Conservation (phyloP, 208 protist genomes). For the Trichomonas tenax region DNA sequence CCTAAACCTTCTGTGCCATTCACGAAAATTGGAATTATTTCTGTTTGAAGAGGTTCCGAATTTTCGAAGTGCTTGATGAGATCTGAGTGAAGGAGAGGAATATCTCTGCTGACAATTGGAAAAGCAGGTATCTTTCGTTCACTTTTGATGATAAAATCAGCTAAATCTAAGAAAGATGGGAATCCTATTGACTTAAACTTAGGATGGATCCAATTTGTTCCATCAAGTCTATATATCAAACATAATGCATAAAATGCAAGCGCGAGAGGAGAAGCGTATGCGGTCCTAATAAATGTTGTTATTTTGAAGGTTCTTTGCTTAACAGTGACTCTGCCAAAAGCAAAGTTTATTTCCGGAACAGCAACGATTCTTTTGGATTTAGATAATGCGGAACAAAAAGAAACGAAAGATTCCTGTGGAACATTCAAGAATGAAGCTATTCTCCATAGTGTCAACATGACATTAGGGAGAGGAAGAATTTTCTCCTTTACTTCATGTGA, state of each 20-base stretch:
- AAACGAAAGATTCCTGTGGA: background rate
- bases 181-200: background rate
- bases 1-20: background rate
- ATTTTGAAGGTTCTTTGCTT: background rate
- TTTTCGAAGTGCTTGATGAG: background rate
- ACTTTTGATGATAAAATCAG: background rate
- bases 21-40: background rate
- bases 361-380: background rate
- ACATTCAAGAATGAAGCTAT: background rate
- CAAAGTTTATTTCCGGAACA: background rate
- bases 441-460: background rate
- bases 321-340: background rate
- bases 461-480: background rate
- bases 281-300: background rate
- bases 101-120: background rate
- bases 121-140: background rate
- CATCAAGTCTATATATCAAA: background rate
- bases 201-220: background rate
- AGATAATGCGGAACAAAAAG: background rate
- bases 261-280: background rate
- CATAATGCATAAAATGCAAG: background rate
- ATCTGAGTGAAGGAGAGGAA: background rate
- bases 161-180: background rate
- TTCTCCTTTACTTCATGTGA: no score
- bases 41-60: background rate